Conservation (phyloP, 106 monocot genomes). For the Apostasia shenzhenica region DNA sequence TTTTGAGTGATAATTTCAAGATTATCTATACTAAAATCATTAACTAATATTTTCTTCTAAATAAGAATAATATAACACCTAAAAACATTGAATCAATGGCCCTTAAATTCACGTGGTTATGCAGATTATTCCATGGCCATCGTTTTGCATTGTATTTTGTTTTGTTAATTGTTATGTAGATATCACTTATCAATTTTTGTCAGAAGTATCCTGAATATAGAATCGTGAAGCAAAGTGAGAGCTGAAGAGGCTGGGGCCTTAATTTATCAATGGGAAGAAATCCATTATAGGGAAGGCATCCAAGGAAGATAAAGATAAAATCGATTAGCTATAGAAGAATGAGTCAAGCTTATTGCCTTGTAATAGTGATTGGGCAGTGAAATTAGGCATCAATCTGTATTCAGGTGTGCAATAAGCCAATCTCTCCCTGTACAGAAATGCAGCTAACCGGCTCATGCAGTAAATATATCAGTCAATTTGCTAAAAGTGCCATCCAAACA, state of each 20-base stretch:
- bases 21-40: no score
- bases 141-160: neutral
- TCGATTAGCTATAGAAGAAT: slow-evolving; percentile 53
- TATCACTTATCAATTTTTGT: slow-evolving; percentile 2
- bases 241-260: slow-evolving; percentile 57
- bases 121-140: neutral
- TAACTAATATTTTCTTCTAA: no score
- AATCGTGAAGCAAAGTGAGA: slow-evolving; percentile 56
- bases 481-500: slow-evolving; percentile 23
- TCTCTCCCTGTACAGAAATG: slow-evolving; percentile 85
- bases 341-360: slow-evolving; percentile 74
- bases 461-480: slow-evolving; percentile 83
- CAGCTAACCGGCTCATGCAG: slow-evolving; percentile 86
- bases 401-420: slow-evolving; percentile 76
- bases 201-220: slow-evolving; percentile 80
- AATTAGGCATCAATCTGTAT: slow-evolving; percentile 82
- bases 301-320: slow-evolving; percentile 48
- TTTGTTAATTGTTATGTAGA: neutral
- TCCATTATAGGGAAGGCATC: slow-evolving; percentile 45
- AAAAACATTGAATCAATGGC: no score
- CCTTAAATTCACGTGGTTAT: no score
- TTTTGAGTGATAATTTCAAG: no score
- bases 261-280: slow-evolving; percentile 57
- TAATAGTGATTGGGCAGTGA: slow-evolving; percentile 88
- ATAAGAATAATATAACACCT: no score